phyloP scores from a whole-genome alignment of 2,329 filamentous ascomycete species.

The Blumeria hordei region DNA sequence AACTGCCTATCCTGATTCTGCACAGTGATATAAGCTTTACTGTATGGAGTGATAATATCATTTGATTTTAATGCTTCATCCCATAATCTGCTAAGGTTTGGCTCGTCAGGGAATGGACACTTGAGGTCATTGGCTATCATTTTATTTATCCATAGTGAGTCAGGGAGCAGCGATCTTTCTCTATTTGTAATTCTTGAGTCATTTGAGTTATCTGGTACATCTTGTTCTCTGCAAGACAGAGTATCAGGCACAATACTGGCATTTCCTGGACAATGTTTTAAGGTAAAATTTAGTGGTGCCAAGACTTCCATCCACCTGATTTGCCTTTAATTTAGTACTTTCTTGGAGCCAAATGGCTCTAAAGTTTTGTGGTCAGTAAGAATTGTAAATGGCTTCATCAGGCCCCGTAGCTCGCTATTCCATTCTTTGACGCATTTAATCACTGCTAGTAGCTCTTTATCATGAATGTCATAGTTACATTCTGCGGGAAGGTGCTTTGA shows the following conservation, averaged over 20 bases:
- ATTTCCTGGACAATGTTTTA: background rate
- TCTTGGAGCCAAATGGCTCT: background rate
- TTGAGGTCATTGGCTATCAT: too few relatives aligned
- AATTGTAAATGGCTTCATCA: background rate
- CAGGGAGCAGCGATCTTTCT: too few relatives aligned
- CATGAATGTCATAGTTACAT: background rate
- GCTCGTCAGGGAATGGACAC: too few relatives aligned
- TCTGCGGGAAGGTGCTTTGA: background rate
- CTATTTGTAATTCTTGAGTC: too few relatives aligned
- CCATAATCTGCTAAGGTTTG: too few relatives aligned
- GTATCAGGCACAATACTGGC: background rate
- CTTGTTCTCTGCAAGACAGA: background rate
- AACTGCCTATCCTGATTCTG: too few relatives aligned
- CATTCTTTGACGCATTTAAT: conserved; percentile 1
- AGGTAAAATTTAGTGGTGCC: background rate
- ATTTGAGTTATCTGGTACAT: background rate
- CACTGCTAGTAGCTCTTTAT: background rate
- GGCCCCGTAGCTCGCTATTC: too few relatives aligned
- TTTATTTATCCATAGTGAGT: too few relatives aligned
- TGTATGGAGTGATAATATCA: too few relatives aligned
- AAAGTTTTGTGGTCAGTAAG: background rate
- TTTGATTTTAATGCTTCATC: too few relatives aligned
- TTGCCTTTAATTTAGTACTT: background rate
- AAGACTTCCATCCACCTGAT: background rate
- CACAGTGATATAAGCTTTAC: too few relatives aligned